Conservation (phyloP, 192 early-diverging fungal species). For the Chytriomyces sp. region DNA sequence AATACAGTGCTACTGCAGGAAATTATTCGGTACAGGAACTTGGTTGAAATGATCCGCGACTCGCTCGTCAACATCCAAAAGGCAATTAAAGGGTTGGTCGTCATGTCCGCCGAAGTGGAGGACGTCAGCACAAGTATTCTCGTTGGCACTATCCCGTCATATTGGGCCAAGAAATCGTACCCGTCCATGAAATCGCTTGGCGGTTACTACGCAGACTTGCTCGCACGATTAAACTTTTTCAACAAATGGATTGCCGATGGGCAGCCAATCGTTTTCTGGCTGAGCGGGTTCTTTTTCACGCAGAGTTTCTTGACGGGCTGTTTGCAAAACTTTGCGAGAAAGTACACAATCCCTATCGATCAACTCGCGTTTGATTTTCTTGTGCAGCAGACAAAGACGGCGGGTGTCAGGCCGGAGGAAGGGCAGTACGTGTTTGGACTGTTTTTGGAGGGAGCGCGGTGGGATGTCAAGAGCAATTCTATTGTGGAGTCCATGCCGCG, state of each 20-base stretch:
- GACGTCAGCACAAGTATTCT: conserved; percentile 63
- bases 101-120: conserved; percentile 66
- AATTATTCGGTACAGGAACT: conserved; percentile 59
- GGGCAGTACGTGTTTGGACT: conserved; percentile 67
- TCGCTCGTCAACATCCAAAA: conserved; percentile 66
- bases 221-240: conserved; percentile 58
- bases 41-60: conserved; percentile 59
- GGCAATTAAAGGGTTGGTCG: conserved; percentile 66
- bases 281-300: conserved; percentile 71
- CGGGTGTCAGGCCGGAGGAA: conserved; percentile 65
- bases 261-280: conserved; percentile 67
- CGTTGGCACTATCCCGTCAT: conserved; percentile 55
- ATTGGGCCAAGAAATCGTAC: conserved; percentile 65
- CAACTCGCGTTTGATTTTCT: conserved; percentile 60
- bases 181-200: conserved; percentile 64
- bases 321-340: conserved; percentile 62
- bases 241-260: conserved; percentile 62
- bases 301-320: conserved; percentile 66
- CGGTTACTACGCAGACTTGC: conserved; percentile 59
- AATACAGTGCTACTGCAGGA: conserved; percentile 68
- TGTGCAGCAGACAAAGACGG: conserved; percentile 55
- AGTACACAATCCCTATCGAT: conserved; percentile 69
- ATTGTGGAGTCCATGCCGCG: conserved; percentile 60
- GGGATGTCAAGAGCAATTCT: conserved; percentile 60
- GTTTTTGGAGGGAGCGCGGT: conserved; percentile 65